Conservation (phyloP, 2,329 filamentous ascomycete species). For the Stylonectria norvegica region DNA sequence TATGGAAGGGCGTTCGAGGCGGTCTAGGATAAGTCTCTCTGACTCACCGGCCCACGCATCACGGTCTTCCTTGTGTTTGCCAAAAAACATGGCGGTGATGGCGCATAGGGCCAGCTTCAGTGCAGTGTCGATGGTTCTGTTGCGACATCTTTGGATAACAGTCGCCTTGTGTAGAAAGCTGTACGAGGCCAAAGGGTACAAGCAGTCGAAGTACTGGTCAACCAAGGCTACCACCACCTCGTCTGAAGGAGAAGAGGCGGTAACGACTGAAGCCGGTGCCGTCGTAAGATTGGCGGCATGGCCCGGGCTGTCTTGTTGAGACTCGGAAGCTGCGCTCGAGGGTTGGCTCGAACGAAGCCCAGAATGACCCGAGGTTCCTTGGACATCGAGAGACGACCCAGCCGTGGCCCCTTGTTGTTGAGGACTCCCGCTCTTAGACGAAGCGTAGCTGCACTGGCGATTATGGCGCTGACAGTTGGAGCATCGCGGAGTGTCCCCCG, state of each 20-base stretch:
- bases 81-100: conserved; percentile 25
- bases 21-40: conserved; percentile 23
- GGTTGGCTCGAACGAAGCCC: conserved; percentile 10
- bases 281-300: background rate
- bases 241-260: conserved; percentile 10
- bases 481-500: conserved; percentile 23
- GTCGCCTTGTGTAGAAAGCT: conserved; percentile 25
- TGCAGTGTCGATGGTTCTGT: conserved; percentile 24
- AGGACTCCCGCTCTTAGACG: conserved; percentile 13
- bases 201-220: conserved; percentile 22
- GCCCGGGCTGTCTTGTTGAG: conserved; percentile 10
- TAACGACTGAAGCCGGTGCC: background rate
- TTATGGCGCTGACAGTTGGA: conserved; percentile 26
- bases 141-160: conserved; percentile 24
- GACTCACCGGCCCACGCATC: conserved; percentile 22
- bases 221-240: conserved; percentile 16
- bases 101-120: conserved; percentile 24
- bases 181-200: conserved; percentile 23
- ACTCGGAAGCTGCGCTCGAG: conserved; percentile 12
- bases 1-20: conserved; percentile 24
- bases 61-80: conserved; percentile 11
- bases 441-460: conserved; percentile 19
- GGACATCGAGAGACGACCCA: conserved; percentile 12
- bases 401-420: conserved; percentile 1
- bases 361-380: background rate